Evolutionary conservation across 768 basidiomycete species (phyloP).

Genomic region (Suillus discolor): DNA sequence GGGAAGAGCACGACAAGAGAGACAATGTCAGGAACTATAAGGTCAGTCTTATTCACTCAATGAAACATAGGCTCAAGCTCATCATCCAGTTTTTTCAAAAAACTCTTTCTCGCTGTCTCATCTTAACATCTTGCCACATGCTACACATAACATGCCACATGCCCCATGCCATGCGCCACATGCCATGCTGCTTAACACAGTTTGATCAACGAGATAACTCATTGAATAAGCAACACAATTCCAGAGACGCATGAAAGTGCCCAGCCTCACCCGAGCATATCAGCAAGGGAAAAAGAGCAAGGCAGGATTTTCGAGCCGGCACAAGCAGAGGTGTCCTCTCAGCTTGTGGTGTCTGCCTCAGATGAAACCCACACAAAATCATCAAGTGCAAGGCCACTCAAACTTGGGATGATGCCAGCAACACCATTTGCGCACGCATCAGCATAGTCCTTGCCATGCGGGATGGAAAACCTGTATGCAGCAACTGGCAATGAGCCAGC

Average conservation of each 20-base stretch:
- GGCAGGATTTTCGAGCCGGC: background rate
- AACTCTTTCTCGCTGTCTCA: no score
- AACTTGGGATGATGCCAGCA: conserved; percentile 26
- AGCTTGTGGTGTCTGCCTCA: conserved; percentile 39
- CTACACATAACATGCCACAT: no score
- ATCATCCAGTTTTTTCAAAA: background rate
- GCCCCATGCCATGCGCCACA: background rate
- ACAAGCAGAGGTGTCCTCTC: background rate
- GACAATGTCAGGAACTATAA: background rate
- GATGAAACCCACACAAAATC: conserved; percentile 29
- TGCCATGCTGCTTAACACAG: background rate
- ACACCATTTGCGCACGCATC: conserved; percentile 21
- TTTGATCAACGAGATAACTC: background rate
- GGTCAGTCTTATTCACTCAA: background rate
- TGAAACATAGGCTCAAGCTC: no score
- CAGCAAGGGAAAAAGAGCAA: background rate
- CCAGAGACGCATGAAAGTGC: background rate
- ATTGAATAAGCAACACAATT: accelerated
- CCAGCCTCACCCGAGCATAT: background rate
- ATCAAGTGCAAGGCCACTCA: conserved; percentile 17
- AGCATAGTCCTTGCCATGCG: background rate
- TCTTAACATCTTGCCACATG: no score
- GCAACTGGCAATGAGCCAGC: conserved; percentile 5
- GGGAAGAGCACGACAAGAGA: background rate
- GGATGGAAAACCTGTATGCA: conserved; percentile 18